A percentile compares a stretch with the other conserved stretches of the same genome.
phyloP scores from a whole-genome alignment of 1,284 basidiomycete genomes.

The Coniophora puteana region DNA sequence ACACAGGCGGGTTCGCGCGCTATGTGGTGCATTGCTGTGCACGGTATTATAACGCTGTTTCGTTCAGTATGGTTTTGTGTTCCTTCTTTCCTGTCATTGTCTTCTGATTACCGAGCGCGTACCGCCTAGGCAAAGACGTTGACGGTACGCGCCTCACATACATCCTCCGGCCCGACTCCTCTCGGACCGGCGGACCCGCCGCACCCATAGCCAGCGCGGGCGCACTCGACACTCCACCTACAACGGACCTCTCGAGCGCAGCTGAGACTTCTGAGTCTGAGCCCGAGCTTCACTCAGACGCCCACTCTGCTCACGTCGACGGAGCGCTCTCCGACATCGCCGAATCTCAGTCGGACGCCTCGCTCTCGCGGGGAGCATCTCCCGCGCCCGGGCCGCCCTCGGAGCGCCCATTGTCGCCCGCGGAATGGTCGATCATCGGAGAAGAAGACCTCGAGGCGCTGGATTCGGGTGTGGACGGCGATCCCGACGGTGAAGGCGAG shows the following conservation, averaged over 20 bases:
- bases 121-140: constrained; percentile 59
- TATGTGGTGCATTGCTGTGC: constrained; percentile 81
- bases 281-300: constrained; percentile 42
- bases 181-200: constrained; percentile 22
- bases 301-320: constrained; percentile 42
- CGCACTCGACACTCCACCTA: constrained; percentile 64
- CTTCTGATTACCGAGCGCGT: constrained; percentile 5
- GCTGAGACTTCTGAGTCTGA: constrained; percentile 47
- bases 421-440: constrained; percentile 17
- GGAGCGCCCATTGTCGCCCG: constrained; percentile 15
- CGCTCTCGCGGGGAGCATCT: constrained; percentile 24
- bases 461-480: constrained; percentile 8
- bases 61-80: constrained; percentile 71
- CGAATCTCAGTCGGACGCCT: constrained; percentile 22
- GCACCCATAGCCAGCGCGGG: too few relatives aligned
- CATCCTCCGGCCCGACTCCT: constrained; percentile 65
- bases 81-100: constrained; percentile 1
- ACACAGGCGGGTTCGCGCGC: constrained; percentile 64
- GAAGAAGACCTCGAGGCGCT: constrained; percentile 10
- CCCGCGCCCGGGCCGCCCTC: constrained; percentile 20
- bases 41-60: constrained; percentile 72
- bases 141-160: constrained; percentile 65
- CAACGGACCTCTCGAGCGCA: constrained; percentile 59
- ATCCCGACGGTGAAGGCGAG: constrained; percentile 18
- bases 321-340: constrained; percentile 33